phyloP scores from a whole-genome alignment of 1,139 yeast genomes.

The Geotrichum fermentans region DNA sequence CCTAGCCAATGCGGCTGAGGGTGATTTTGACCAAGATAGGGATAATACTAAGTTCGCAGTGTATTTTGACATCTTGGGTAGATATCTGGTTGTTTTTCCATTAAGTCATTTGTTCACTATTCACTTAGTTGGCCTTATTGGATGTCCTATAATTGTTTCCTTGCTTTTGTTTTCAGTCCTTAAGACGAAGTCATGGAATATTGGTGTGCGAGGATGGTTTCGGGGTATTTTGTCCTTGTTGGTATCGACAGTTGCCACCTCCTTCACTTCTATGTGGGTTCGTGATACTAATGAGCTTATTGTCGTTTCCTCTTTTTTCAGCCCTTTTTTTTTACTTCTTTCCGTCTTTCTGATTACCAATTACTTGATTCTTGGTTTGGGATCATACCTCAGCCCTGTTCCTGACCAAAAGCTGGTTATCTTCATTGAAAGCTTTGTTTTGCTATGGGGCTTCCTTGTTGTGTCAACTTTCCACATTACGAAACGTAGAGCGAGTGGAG shows the following conservation, averaged over 20 bases:
- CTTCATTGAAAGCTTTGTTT: constrained; percentile 52
- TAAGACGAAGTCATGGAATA: constrained; percentile 49
- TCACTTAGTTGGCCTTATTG: constrained; percentile 48
- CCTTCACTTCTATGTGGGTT: constrained; percentile 40
- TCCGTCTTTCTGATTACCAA: constrained; percentile 50
- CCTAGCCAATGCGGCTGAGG: constrained; percentile 43
- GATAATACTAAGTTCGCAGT: constrained; percentile 44
- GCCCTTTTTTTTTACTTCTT: constrained; percentile 47
- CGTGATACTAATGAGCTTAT: constrained; percentile 49
- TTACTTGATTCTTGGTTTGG: constrained; percentile 51
- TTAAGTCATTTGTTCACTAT: constrained; percentile 44
- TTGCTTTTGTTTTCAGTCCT: constrained; percentile 47
- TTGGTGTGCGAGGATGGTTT: constrained; percentile 41
- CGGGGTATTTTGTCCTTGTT: constrained; percentile 56
- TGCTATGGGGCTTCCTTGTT: constrained; percentile 55
- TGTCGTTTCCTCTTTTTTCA: constrained; percentile 52
- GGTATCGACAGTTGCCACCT: constrained; percentile 42
- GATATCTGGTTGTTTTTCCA: constrained; percentile 51
- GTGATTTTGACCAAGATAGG: constrained; percentile 29
- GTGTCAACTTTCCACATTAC: constrained; percentile 46
- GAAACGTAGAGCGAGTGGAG: constrained; percentile 55
- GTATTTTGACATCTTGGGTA: constrained; percentile 58
- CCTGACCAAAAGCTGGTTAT: constrained; percentile 70
- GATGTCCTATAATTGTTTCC: constrained; percentile 52
- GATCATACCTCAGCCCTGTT: constrained; percentile 50